A percentile compares a stretch with the other conserved stretches of the same genome.
Evolutionary conservation across 2,329 filamentous ascomycete genomes (phyloP).

Genomic region (Nemania sp.): DNA sequence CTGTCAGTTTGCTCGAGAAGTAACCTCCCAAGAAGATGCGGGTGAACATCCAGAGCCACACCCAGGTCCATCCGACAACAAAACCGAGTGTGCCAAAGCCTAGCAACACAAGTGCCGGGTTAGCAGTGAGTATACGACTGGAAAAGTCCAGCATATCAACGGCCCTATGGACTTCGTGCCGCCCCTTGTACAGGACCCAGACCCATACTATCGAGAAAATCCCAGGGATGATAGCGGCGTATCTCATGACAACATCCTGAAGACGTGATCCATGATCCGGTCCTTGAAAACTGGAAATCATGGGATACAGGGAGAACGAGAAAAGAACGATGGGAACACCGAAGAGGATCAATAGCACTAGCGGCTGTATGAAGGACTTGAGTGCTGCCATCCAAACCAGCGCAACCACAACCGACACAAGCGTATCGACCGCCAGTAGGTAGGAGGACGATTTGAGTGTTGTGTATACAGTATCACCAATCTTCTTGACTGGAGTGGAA

Average conservation of each 20-base stretch:
- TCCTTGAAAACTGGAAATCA: conserved; percentile 86
- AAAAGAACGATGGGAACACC: conserved; percentile 85
- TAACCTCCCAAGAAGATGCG: conserved; percentile 93
- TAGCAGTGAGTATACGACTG: conserved; percentile 82
- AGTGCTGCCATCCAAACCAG: conserved; percentile 88
- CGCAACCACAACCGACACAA: conserved; percentile 87
- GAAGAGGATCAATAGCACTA: conserved; percentile 79
- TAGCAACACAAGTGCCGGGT: conserved; percentile 79
- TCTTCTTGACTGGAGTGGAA: conserved; percentile 66
- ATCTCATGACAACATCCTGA: conserved; percentile 91
- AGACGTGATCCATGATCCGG: conserved; percentile 71
- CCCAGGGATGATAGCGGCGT: conserved; percentile 77
- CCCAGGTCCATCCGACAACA: conserved; percentile 89
- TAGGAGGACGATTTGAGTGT: conserved; percentile 85
- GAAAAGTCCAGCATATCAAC: conserved; percentile 91
- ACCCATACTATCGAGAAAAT: conserved; percentile 76
- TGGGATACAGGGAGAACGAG: conserved; percentile 88
- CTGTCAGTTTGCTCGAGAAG: conserved; percentile 62
- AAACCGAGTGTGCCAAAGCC: conserved; percentile 75
- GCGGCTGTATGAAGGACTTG: conserved; percentile 81
- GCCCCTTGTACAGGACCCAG: conserved; percentile 79
- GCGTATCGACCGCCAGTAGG: conserved; percentile 85
- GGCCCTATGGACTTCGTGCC: conserved; percentile 78
- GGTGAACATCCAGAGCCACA: conserved; percentile 96
- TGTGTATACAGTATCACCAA: conserved; percentile 94